Evolutionary conservation across 306 rosid genomes (phyloP).

Genomic region (Aeschynomene evenia): DNA sequence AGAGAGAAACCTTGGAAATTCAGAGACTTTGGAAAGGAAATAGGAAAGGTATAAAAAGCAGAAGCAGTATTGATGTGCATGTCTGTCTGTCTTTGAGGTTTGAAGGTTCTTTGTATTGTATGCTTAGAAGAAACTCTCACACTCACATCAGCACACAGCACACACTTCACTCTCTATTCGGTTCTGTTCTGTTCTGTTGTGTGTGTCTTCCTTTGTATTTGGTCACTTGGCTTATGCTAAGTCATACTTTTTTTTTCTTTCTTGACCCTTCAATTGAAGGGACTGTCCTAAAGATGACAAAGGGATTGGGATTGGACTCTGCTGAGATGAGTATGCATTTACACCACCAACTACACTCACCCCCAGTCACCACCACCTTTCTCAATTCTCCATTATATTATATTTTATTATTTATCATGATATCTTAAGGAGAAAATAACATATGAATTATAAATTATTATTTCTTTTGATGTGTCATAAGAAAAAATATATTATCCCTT

Average conservation of each 20-base stretch:
- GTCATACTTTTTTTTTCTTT: slow-evolving; percentile 10
- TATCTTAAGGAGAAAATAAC: neutral
- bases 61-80: slow-evolving; percentile 24
- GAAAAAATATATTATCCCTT: neutral
- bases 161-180: neutral
- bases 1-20: slow-evolving; percentile 29
- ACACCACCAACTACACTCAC: slow-evolving; percentile 31
- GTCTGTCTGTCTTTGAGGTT: slow-evolving; percentile 20
- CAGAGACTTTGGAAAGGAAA: slow-evolving; percentile 11
- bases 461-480: neutral
- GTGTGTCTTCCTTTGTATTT: neutral
- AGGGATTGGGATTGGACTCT: slow-evolving; percentile 18
- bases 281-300: slow-evolving; percentile 10
- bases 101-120: too few relatives aligned
- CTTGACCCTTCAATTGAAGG: slow-evolving; percentile 17
- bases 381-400: neutral
- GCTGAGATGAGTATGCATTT: slow-evolving; percentile 11
- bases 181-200: neutral
- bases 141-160: slow-evolving; percentile 1
- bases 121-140: slow-evolving; percentile 7
- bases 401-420: neutral
- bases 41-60: slow-evolving; percentile 31
- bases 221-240: slow-evolving; percentile 36
- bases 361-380: slow-evolving; percentile 34
- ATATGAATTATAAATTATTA: neutral